A percentile compares a stretch with the other conserved stretches of the same genome.
Evolutionary conservation across 2,329 filamentous ascomycete genomes (phyloP).

Genomic region (Epichloe sp.): DNA sequence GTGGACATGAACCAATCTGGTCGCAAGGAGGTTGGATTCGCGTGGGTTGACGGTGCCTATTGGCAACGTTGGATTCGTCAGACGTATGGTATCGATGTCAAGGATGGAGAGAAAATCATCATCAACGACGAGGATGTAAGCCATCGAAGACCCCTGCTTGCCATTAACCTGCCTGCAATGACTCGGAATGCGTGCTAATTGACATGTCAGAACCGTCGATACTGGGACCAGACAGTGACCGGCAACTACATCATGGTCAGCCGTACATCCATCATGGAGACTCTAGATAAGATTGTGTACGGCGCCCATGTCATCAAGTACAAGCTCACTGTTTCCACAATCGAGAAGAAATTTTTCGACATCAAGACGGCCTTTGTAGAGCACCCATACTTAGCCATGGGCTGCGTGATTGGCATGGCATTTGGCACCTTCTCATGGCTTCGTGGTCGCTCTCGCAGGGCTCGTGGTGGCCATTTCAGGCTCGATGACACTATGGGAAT

Average conservation of each 20-base stretch:
- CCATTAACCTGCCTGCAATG: background rate
- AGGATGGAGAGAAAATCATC: constrained; percentile 79
- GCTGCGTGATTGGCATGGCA: constrained; percentile 42
- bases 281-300: constrained; percentile 56
- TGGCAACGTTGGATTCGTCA: constrained; percentile 95
- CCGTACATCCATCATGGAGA: constrained; percentile 83
- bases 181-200: background rate
- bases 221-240: constrained; percentile 86
- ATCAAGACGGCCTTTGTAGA: constrained; percentile 44
- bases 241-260: constrained; percentile 84
- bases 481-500: constrained; percentile 42
- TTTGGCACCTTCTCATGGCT: constrained; percentile 40
- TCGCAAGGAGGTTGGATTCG: constrained; percentile 82
- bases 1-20: constrained; percentile 84
- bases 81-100: constrained; percentile 87
- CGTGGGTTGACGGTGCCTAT: constrained; percentile 93
- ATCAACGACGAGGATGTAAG: constrained; percentile 96
- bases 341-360: constrained; percentile 61
- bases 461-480: constrained; percentile 45
- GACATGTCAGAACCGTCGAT: constrained; percentile 60
- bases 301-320: constrained; percentile 58
- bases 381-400: constrained; percentile 45
- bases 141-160: constrained; percentile 8
- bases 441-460: constrained; percentile 39
- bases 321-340: constrained; percentile 62